phyloP scores from a whole-genome alignment of 768 basidiomycete genomes.

The Kwoniella europaea region DNA sequence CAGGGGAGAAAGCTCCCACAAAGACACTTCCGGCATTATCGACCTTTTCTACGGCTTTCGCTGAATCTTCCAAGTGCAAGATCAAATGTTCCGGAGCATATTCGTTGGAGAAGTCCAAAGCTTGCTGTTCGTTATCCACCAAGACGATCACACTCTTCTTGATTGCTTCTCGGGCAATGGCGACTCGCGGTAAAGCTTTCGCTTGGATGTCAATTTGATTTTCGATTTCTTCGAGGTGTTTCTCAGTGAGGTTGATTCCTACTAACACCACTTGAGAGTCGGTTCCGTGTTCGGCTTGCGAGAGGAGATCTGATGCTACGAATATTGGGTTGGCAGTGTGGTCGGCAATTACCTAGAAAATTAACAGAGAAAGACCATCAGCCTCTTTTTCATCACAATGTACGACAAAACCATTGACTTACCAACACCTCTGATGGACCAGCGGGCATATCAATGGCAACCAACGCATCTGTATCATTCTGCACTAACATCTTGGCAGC shows the following conservation, averaged over 20 bases:
- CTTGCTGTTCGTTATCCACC: slow-evolving; percentile 70
- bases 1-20: slow-evolving; percentile 91
- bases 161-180: slow-evolving; percentile 87
- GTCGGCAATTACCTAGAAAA: slow-evolving; percentile 85
- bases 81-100: slow-evolving; percentile 99
- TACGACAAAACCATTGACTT: background rate
- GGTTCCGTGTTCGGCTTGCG: slow-evolving; percentile 96
- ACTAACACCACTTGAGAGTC: slow-evolving; percentile 98
- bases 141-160: slow-evolving; percentile 88
- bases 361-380: background rate
- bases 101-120: slow-evolving; percentile 88
- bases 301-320: slow-evolving; percentile 94
- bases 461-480: slow-evolving; percentile 94
- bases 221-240: slow-evolving; percentile 73
- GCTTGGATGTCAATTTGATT: slow-evolving; percentile 85
- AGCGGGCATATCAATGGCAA: slow-evolving; percentile 98
- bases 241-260: slow-evolving; percentile 70
- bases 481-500: slow-evolving; percentile 99
- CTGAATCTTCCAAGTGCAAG: slow-evolving; percentile 78
- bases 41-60: slow-evolving; percentile 68
- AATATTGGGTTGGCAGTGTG: slow-evolving; percentile 81
- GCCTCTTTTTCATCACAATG: background rate
- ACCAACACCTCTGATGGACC: slow-evolving; percentile 97
- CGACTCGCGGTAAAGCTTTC: slow-evolving; percentile 79
- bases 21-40: slow-evolving; percentile 97